Conservation (phyloP, 495 filamentous ascomycete species). For the Tuber indicum region DNA sequence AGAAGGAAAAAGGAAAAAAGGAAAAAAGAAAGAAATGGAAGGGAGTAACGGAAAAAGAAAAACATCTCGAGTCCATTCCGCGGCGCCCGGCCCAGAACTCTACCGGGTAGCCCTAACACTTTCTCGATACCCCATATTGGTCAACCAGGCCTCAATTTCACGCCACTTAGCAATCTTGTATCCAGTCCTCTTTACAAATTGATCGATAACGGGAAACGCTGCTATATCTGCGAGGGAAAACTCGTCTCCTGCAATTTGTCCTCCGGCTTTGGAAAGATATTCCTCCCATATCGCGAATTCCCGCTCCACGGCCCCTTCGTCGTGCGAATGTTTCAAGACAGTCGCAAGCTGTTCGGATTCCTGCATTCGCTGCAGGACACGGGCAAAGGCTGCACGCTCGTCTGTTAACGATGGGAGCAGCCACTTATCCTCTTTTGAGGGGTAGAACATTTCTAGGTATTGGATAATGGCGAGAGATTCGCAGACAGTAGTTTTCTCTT, state of each 20-base stretch:
- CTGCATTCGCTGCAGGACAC: slow-evolving; percentile 29
- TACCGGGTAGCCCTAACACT: slow-evolving; percentile 5
- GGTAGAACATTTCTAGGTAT: slow-evolving; percentile 46
- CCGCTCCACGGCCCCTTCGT: slow-evolving; percentile 10
- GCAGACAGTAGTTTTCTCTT: slow-evolving; percentile 34
- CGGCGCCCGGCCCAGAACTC: not conserved
- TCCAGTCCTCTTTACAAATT: slow-evolving; percentile 21
- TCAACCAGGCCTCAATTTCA: slow-evolving; percentile 15
- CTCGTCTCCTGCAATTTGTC: slow-evolving; percentile 28
- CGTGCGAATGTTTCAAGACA: slow-evolving; percentile 12
- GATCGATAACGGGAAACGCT: slow-evolving; percentile 31
- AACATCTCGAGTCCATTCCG: not conserved
- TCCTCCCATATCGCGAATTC: slow-evolving; percentile 31
- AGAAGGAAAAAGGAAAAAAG: not conserved
- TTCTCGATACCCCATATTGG: slow-evolving; percentile 9
- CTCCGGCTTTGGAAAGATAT: slow-evolving; percentile 12
- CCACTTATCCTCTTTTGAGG: slow-evolving; percentile 27
- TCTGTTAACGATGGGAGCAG: slow-evolving; percentile 27
- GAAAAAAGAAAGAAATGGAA: not conserved
- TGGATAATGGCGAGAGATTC: slow-evolving; percentile 45
- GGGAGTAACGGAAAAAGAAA: not conserved
- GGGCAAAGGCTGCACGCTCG: slow-evolving; percentile 30
- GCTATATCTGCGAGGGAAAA: slow-evolving; percentile 35
- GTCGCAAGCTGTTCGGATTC: slow-evolving; percentile 30
- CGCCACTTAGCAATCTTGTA: slow-evolving; percentile 6